Percentiles rank a stretch among this genome's conserved stretches.
These are phyloP conservation scores for Sporobolomyces phaffii DNA, from an alignment of 768 basidiomycete genomes.

Conservation along the genomic window DNA sequence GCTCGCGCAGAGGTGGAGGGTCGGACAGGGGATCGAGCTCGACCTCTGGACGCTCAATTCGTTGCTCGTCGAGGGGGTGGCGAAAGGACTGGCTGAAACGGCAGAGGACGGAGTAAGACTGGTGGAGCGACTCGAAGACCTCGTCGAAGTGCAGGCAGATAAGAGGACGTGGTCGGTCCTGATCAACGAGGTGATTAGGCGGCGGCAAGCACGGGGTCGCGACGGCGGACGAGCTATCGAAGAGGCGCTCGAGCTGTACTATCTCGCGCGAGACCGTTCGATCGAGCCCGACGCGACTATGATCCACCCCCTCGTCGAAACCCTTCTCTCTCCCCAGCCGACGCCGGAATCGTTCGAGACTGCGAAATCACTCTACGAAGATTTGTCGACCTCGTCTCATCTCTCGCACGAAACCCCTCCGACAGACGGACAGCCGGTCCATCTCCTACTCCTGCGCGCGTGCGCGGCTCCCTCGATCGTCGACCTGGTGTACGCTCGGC, in stretches of 20 bases:
- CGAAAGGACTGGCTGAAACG: neutral
- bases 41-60: constrained; percentile 20
- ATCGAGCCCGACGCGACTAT: constrained; percentile 34
- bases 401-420: neutral
- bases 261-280: constrained; percentile 30
- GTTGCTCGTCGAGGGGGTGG: constrained; percentile 7
- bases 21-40: neutral
- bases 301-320: constrained; percentile 33
- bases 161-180: constrained; percentile 17
- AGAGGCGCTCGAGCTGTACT: constrained; percentile 26
- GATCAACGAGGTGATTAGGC: too few species aligned
- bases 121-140: constrained; percentile 20
- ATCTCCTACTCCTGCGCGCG: constrained; percentile 29
- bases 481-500: constrained; percentile 32
- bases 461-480: constrained; percentile 30
- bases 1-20: neutral
- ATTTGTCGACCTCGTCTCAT: constrained; percentile 25
- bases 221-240: neutral
- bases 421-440: constrained; percentile 27
- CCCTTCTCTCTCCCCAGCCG: neutral
- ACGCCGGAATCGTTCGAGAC: neutral
- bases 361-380: constrained; percentile 35
- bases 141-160: constrained; percentile 5
- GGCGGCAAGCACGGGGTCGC: neutral
- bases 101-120: constrained; percentile 11